Percentiles rank a stretch among this genome's conserved stretches.
phyloP scores from a whole-genome alignment of 129 eudicot genomes.

The Artemisia tridentata region DNA sequence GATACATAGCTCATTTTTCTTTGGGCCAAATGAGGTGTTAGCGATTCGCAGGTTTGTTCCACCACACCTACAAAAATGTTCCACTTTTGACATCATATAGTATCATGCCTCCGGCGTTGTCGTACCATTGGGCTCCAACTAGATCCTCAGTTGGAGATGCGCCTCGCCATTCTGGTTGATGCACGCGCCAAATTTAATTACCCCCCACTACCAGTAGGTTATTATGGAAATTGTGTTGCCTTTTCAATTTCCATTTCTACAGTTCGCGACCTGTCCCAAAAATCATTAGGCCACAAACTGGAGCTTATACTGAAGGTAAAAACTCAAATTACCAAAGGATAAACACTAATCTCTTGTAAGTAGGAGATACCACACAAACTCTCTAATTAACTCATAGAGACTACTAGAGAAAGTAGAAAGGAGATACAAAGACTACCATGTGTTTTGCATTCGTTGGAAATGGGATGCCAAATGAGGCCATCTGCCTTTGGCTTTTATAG shows the following conservation, averaged over 20 bases:
- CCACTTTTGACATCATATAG: slow-evolving; percentile 44
- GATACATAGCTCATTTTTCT: slow-evolving; percentile 58
- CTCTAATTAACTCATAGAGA: too few species aligned
- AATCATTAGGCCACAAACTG: slow-evolving; percentile 36
- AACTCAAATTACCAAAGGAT: too few species aligned
- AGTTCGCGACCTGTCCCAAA: slow-evolving; percentile 14
- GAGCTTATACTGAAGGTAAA: too few species aligned
- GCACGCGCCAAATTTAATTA: slow-evolving; percentile 18
- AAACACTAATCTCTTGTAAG: too few species aligned
- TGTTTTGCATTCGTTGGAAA: too few species aligned
- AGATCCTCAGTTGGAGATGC: slow-evolving; percentile 32
- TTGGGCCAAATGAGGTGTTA: slow-evolving; percentile 48
- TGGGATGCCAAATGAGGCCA: too few species aligned
- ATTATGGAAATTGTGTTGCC: slow-evolving; percentile 38
- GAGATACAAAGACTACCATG: too few species aligned
- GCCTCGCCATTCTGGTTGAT: slow-evolving; percentile 13
- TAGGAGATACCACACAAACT: too few species aligned
- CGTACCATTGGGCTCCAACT: slow-evolving; percentile 38
- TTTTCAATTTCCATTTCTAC: slow-evolving; percentile 26
- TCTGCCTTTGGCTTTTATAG: too few species aligned
- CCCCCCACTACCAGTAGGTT: slow-evolving; percentile 33
- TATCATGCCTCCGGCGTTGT: slow-evolving; percentile 39
- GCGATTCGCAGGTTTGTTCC: slow-evolving; percentile 47
- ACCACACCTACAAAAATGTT: slow-evolving; percentile 21
- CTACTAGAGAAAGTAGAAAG: too few species aligned